These are phyloP conservation scores for Calonectria ilicicola DNA, from an alignment of 2,329 filamentous ascomycete genomes.

Conservation along the genomic window DNA sequence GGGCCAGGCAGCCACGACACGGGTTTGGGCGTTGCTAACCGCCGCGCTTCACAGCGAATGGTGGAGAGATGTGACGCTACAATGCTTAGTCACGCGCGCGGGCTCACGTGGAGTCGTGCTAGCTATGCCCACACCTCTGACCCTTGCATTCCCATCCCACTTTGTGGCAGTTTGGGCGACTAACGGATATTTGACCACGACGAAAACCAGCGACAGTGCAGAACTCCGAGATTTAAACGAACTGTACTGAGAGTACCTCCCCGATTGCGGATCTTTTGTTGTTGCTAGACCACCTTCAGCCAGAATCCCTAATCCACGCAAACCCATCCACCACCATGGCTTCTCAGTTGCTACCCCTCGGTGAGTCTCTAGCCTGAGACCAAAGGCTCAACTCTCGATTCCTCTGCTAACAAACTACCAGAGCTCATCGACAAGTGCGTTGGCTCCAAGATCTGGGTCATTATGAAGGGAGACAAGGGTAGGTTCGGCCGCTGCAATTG, in stretches of 20 bases:
- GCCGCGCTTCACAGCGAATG: slow-evolving; percentile 11
- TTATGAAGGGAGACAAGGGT: slow-evolving; percentile 99
- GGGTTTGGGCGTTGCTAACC: slow-evolving; percentile 25
- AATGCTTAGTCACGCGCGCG: slow-evolving; percentile 52
- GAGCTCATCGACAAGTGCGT: slow-evolving; percentile 99
- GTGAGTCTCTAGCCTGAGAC: slow-evolving; percentile 55
- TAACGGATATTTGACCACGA: slow-evolving; percentile 22
- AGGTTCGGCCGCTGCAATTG: slow-evolving; percentile 2
- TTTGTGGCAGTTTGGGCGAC: slow-evolving; percentile 39
- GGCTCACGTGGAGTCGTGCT: slow-evolving; percentile 49
- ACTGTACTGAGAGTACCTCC: not conserved
- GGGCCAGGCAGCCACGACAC: slow-evolving; percentile 48
- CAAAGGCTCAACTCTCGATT: not conserved
- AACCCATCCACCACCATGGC: slow-evolving; percentile 64
- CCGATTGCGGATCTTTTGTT: not conserved
- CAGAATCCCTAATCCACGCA: slow-evolving; percentile 17
- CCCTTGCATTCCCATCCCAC: slow-evolving; percentile 42
- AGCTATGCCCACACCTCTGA: slow-evolving; percentile 36
- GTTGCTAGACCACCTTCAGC: not conserved
- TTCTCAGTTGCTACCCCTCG: slow-evolving; percentile 79
- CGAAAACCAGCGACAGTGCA: not conserved
- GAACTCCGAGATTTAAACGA: not conserved
- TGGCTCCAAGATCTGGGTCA: slow-evolving; percentile 96
- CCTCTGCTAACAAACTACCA: slow-evolving; percentile 52
- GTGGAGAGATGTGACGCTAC: slow-evolving; percentile 15